phyloP scores from a whole-genome alignment of 1,284 basidiomycete genomes.

The Schizophyllum commune region DNA sequence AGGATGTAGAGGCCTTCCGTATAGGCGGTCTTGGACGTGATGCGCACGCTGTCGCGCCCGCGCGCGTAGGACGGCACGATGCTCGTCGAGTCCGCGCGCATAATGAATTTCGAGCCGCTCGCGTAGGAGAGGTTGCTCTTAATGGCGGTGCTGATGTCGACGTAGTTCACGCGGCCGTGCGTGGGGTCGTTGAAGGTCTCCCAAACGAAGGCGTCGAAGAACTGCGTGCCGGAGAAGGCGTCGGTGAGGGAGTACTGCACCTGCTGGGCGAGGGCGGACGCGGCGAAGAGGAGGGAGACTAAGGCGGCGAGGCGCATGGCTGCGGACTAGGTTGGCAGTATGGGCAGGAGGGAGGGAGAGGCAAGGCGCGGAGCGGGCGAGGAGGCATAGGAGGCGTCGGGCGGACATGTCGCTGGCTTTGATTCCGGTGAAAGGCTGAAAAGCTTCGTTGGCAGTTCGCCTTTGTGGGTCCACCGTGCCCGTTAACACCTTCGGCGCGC shows the following conservation, averaged over 20 bases:
- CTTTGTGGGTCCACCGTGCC: not conserved
- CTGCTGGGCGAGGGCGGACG: not conserved
- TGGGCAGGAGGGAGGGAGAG: not conserved
- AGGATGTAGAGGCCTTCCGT: conserved; percentile 38
- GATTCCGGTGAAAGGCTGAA: not conserved
- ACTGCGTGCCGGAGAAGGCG: conserved; percentile 31
- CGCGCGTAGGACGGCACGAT: conserved; percentile 25
- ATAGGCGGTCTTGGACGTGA: conserved; percentile 35
- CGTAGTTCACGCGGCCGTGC: conserved; percentile 48
- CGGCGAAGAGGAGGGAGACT: not conserved
- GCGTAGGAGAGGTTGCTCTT: conserved; percentile 35
- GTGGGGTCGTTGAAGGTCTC: conserved; percentile 45
- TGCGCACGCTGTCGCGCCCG: conserved; percentile 46
- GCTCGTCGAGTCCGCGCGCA: conserved; percentile 39
- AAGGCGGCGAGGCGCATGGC: not conserved
- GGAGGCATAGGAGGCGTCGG: not conserved
- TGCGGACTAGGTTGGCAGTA: not conserved
- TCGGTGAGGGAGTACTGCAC: conserved; percentile 21
- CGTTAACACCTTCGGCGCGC: not conserved
- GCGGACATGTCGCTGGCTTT: not conserved
- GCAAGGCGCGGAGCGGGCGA: not conserved
- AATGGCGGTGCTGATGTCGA: conserved; percentile 31
- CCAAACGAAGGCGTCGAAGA: conserved; percentile 40
- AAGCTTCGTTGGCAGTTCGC: not conserved
- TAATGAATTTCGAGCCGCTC: conserved; percentile 34